Conservation (phyloP, 2,329 filamentous ascomycete genomes). For the Ceratocystis albifundus region DNA sequence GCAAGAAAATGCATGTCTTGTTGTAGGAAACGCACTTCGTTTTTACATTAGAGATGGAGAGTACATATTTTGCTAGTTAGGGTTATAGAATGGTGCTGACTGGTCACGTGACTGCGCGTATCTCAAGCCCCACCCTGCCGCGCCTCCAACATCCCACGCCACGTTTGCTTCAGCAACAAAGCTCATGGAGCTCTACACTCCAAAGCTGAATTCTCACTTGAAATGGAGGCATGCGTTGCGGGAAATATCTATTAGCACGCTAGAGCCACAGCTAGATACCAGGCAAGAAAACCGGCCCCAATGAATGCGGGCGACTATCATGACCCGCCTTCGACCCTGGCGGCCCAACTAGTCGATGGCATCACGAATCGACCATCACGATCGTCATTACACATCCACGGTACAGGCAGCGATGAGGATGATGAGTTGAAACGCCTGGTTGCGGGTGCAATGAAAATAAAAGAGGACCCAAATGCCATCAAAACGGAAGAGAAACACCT, state of each 20-base stretch:
- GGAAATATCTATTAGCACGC: not conserved
- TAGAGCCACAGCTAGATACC: not conserved
- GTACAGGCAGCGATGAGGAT: slow-evolving; percentile 52
- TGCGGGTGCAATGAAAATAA: slow-evolving; percentile 43
- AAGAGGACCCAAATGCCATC: slow-evolving; percentile 42
- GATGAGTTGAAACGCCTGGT: slow-evolving; percentile 65
- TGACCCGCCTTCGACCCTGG: slow-evolving; percentile 66
- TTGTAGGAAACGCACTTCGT: not conserved
- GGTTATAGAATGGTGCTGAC: not conserved
- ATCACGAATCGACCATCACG: not conserved
- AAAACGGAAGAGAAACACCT: slow-evolving; percentile 54
- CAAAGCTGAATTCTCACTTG: not conserved
- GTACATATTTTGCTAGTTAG: not conserved
- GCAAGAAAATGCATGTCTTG: too few relatives aligned
- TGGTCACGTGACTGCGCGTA: slow-evolving; percentile 9
- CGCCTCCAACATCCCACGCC: slow-evolving; percentile 1
- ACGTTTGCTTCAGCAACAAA: not conserved
- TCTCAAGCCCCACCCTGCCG: not conserved
- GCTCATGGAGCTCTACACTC: not conserved
- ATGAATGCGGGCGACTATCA: slow-evolving; percentile 19
- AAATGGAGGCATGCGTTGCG: not conserved
- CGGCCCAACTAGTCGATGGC: slow-evolving; percentile 67
- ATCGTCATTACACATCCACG: slow-evolving; percentile 48
- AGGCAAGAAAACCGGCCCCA: not conserved
- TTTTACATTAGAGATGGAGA: not conserved